Percentiles rank a stretch among this genome's conserved stretches.
Conservation (phyloP, 1,139 yeast species). For the Zygoascus hellenicus region DNA sequence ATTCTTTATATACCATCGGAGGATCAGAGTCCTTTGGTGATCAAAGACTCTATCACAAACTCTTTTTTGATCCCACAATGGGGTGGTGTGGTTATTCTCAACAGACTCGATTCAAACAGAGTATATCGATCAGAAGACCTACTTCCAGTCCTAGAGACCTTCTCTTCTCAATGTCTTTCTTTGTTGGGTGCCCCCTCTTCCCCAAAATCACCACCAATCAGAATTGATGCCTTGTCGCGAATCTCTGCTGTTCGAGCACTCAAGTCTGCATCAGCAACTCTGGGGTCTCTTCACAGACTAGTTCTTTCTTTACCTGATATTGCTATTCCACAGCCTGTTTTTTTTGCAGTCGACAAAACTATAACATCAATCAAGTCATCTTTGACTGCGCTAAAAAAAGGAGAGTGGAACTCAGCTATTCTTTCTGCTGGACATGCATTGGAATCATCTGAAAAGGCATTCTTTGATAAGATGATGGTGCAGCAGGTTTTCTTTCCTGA, state of each 20-base stretch:
- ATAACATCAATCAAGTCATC: constrained; percentile 37
- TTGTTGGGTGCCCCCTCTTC: constrained; percentile 60
- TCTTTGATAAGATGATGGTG: constrained; percentile 90
- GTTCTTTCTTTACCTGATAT: constrained; percentile 66
- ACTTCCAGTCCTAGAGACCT: constrained; percentile 55
- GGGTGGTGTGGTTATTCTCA: constrained; percentile 52
- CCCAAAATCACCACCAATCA: constrained; percentile 52
- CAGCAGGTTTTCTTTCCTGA: constrained; percentile 93
- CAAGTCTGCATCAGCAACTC: constrained; percentile 47
- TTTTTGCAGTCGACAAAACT: constrained; percentile 42
- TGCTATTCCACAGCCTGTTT: constrained; percentile 70
- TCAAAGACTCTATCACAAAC: constrained; percentile 47
- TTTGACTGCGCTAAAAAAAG: constrained; percentile 27
- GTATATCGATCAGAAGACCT: constrained; percentile 44
- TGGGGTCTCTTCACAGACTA: constrained; percentile 64
- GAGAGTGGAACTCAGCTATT: constrained; percentile 45
- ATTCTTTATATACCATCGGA: constrained; percentile 57
- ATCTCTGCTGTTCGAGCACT: constrained; percentile 50
- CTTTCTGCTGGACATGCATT: constrained; percentile 51
- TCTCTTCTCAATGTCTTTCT: constrained; percentile 67
- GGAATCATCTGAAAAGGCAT: constrained; percentile 62
- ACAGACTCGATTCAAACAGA: constrained; percentile 16
- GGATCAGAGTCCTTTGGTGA: constrained; percentile 39
- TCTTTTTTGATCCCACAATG: constrained; percentile 85
- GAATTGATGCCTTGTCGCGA: constrained; percentile 65